phyloP scores from a whole-genome alignment of 2,329 filamentous ascomycete genomes.

The Emmonsiellopsis sp. region DNA sequence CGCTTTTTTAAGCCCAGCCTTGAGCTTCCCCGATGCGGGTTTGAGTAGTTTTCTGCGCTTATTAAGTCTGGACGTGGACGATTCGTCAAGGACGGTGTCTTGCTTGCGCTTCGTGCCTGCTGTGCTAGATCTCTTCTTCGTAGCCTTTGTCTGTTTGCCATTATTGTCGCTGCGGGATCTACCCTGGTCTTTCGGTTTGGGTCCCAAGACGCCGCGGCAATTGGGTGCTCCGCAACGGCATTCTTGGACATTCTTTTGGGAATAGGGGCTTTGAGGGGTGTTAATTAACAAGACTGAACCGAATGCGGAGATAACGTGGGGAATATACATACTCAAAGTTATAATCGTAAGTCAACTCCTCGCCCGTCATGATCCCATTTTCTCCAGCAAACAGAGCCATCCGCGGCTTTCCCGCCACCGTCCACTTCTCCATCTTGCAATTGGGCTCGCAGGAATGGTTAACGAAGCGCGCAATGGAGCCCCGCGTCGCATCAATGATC shows the following conservation, averaged over 20 bases:
- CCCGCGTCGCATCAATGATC: conserved; percentile 94
- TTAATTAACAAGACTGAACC: conserved; percentile 7
- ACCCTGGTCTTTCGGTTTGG: conserved; percentile 43
- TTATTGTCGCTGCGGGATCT: conserved; percentile 18
- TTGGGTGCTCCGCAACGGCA: conserved; percentile 54
- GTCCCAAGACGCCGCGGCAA: conserved; percentile 55
- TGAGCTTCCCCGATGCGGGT: conserved; percentile 19
- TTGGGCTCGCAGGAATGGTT: conserved; percentile 97
- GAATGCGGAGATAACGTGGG: background rate
- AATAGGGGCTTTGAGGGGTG: conserved; percentile 39
- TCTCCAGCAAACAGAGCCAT: conserved; percentile 97
- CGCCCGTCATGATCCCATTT: conserved; percentile 80
- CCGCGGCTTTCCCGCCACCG: conserved; percentile 81
- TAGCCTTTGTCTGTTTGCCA: conserved; percentile 16
- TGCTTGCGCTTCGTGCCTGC: conserved; percentile 27
- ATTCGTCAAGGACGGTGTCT: conserved; percentile 18
- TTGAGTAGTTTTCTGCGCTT: conserved; percentile 23
- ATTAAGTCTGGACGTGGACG: conserved; percentile 20
- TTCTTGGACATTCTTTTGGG: conserved; percentile 53
- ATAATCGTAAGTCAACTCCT: conserved; percentile 92
- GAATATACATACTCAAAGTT: conserved; percentile 53
- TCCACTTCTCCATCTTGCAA: conserved; percentile 97
- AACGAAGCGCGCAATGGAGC: conserved; percentile 93
- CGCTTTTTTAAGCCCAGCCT: conserved; percentile 24
- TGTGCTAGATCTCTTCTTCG: conserved; percentile 13